phyloP scores from a whole-genome alignment of 2,329 filamentous ascomycete species.

The Colletotrichum liriopes region DNA sequence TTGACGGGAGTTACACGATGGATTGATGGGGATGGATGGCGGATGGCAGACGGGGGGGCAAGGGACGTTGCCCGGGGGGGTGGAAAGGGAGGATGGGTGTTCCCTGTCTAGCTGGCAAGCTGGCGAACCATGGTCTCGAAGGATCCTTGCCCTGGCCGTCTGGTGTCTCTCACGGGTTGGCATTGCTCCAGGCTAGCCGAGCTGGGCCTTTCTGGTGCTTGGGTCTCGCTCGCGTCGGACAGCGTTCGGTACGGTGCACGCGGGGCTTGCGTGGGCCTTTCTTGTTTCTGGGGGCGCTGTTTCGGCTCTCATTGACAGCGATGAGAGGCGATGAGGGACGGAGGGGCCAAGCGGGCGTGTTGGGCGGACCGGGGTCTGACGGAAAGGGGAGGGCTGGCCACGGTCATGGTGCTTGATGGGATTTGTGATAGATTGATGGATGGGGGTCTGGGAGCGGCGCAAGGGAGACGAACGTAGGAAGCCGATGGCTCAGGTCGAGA shows the following conservation, averaged over 20 bases:
- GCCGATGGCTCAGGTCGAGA: constrained; percentile 11
- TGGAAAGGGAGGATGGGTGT: constrained; percentile 13
- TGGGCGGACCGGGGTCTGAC: constrained; percentile 1
- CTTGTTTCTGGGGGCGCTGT: constrained; percentile 21
- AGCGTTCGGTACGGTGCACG: constrained; percentile 19
- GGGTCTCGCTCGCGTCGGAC: constrained; percentile 16
- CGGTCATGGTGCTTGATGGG: background rate
- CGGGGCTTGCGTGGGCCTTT: constrained; percentile 15
- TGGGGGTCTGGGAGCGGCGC: constrained; percentile 3
- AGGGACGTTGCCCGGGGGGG: background rate
- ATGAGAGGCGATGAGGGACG: background rate
- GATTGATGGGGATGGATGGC: constrained; percentile 19
- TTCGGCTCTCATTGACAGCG: constrained; percentile 12
- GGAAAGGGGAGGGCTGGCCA: background rate
- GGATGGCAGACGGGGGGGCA: background rate
- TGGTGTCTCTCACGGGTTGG: constrained; percentile 8
- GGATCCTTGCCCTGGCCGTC: background rate
- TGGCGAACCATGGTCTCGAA: background rate
- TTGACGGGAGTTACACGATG: constrained; percentile 31
- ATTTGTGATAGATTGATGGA: background rate
- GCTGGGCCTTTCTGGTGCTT: too few relatives aligned
- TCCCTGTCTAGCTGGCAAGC: constrained; percentile 13
- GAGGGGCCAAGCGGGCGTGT: constrained; percentile 7
- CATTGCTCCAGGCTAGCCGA: constrained; percentile 1
- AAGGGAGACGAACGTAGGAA: background rate